phyloP scores from a whole-genome alignment of 83 land plant genomes.

The Picea abies region DNA sequence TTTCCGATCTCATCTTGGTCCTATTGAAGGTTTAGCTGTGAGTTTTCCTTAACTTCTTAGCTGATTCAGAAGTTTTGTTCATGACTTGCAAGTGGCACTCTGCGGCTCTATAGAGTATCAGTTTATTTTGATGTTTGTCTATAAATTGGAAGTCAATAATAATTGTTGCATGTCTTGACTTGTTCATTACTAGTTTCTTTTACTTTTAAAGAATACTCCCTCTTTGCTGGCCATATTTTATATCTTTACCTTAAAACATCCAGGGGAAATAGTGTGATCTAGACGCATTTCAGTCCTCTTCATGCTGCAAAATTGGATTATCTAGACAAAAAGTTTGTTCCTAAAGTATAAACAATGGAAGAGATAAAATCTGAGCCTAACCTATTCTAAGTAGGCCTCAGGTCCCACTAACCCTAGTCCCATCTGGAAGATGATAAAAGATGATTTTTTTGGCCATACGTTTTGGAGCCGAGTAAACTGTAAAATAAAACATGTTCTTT shows the following conservation, averaged over 20 bases:
- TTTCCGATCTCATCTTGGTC: slow-evolving; percentile 95
- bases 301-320: background rate
- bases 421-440: too few relatives aligned
- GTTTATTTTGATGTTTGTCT: background rate
- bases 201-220: background rate
- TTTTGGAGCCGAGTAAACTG: too few relatives aligned
- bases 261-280: background rate
- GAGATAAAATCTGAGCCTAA: background rate
- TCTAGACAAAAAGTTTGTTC: background rate
- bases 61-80: background rate
- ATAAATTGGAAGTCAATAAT: background rate
- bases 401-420: too few relatives aligned
- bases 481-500: too few relatives aligned
- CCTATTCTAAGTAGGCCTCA: too few relatives aligned
- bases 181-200: background rate
- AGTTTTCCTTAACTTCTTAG: slow-evolving; percentile 29
- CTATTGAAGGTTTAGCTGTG: slow-evolving; percentile 97
- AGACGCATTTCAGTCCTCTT: background rate
- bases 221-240: background rate
- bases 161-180: background rate
- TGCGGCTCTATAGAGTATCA: background rate
- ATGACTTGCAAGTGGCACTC: background rate
- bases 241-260: background rate
- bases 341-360: background rate
- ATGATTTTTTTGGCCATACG: too few relatives aligned